phyloP scores from a whole-genome alignment of 495 filamentous ascomycete genomes.

The Xylaria flabelliformis region DNA sequence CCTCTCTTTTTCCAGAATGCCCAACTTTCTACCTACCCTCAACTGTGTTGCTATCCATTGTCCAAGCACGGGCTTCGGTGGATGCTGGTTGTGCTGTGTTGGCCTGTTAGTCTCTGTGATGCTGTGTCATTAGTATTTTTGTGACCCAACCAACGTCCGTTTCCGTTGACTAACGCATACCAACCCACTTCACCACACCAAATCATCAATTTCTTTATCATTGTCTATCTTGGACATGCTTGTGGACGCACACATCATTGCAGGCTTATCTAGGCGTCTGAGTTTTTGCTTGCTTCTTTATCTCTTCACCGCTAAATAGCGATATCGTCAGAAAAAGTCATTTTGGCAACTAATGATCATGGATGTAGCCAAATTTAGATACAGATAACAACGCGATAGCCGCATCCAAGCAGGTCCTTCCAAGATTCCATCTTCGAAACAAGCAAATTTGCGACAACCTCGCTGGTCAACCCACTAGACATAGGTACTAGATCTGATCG shows the following conservation, averaged over 20 bases:
- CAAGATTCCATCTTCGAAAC: background rate
- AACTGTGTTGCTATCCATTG: background rate
- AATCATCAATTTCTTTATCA: conserved; percentile 23
- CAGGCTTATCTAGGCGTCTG: conserved; percentile 30
- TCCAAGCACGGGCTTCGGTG: background rate
- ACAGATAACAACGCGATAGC: conserved; percentile 5
- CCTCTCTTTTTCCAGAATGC: background rate
- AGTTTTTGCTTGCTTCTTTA: conserved; percentile 30
- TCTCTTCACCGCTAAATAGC: conserved; percentile 41
- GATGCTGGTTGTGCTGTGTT: background rate
- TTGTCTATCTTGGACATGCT: background rate
- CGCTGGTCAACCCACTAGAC: background rate
- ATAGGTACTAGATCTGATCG: conserved; percentile 2
- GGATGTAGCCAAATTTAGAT: conserved; percentile 23
- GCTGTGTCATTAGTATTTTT: conserved; percentile 24
- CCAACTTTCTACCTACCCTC: background rate
- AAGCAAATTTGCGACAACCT: background rate
- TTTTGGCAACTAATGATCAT: conserved; percentile 28
- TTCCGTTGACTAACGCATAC: conserved; percentile 30
- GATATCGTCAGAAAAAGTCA: conserved; percentile 23
- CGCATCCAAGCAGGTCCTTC: background rate
- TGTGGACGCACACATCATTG: background rate
- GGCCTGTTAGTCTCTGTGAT: background rate
- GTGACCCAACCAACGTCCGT: conserved; percentile 30
- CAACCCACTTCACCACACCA: conserved; percentile 11